Evolutionary conservation across 345 rosid genomes (phyloP).

Genomic region (Turnera subulata): DNA sequence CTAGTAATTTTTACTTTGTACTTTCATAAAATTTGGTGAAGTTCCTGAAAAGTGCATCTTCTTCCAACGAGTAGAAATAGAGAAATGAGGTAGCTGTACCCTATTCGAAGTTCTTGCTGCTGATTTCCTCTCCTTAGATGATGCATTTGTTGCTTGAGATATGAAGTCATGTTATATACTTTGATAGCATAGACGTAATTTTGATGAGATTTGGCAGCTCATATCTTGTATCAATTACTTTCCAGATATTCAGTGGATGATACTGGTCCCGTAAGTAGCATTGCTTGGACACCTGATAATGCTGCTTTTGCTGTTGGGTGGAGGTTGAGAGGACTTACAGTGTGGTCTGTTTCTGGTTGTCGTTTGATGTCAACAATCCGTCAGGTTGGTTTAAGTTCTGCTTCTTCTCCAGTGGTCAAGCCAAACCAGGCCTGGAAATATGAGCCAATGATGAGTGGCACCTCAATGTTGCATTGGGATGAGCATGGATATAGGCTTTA

Average conservation of each 20-base stretch:
- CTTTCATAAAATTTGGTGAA: not conserved
- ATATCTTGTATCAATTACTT: conserved; percentile 13
- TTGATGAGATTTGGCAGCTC: conserved; percentile 3
- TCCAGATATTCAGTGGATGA: conserved; percentile 86
- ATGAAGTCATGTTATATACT: not conserved
- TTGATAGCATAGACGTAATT: conserved; percentile 1
- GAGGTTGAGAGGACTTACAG: conserved; percentile 93
- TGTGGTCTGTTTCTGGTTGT: conserved; percentile 98
- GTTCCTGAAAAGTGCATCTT: not conserved
- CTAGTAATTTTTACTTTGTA: not conserved
- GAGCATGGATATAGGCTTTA: conserved; percentile 87
- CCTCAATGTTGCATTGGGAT: conserved; percentile 92
- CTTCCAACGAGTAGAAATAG: not conserved
- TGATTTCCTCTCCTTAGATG: conserved; percentile 2
- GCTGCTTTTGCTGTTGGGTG: conserved; percentile 99
- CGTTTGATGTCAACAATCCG: conserved; percentile 97
- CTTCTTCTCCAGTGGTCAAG: conserved; percentile 71
- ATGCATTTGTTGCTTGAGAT: conserved; percentile 2
- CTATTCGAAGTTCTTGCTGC: too few species aligned
- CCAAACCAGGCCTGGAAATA: conserved; percentile 68
- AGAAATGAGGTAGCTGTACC: not conserved
- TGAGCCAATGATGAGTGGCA: conserved; percentile 88
- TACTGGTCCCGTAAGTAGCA: conserved; percentile 88
- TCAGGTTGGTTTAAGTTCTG: conserved; percentile 82
- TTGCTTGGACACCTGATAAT: conserved; percentile 97